These are phyloP conservation scores for Picocystis sp. DNA, from an alignment of 163 green algal genomes.

Conservation along the genomic window DNA sequence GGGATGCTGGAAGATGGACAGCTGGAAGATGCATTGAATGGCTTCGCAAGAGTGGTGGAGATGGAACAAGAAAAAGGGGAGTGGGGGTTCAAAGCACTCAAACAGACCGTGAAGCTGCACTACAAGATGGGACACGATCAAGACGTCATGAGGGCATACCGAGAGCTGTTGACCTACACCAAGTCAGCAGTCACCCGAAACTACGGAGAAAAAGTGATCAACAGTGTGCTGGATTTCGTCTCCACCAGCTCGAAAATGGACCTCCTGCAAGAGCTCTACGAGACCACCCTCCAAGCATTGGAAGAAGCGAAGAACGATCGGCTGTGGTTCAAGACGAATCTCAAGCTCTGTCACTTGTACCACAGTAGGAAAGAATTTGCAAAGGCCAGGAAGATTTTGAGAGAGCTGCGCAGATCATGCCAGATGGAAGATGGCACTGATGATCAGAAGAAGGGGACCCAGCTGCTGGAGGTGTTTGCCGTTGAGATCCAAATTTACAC, in stretches of 20 bases:
- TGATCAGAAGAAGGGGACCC: constrained; percentile 90
- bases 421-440: constrained; percentile 60
- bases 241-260: constrained; percentile 16
- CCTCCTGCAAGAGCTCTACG: constrained; percentile 84
- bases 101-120: constrained; percentile 94
- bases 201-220: constrained; percentile 97
- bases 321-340: constrained; percentile 95
- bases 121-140: constrained; percentile 47
- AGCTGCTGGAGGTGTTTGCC: constrained; percentile 95
- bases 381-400: constrained; percentile 49
- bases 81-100: constrained; percentile 98
- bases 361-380: constrained; percentile 62
- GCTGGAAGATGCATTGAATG: constrained; percentile 56
- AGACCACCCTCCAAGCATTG: constrained; percentile 44
- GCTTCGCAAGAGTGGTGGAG: constrained; percentile 74
- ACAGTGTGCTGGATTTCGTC: constrained; percentile 80
- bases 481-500: constrained; percentile 94
- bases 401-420: constrained; percentile 57
- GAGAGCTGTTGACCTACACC: constrained; percentile 71
- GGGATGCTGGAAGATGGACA: constrained; percentile 71
- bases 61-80: constrained; percentile 89
- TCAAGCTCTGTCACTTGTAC: constrained; percentile 87
- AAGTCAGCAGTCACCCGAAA: constrained; percentile 69
- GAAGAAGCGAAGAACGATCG: constrained; percentile 84
- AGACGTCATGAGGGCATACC: constrained; percentile 82